Percentiles rank a stretch among this genome's conserved stretches.
Conservation (phyloP, 495 filamentous ascomycete genomes). For the Penicillium egyptiacum region DNA sequence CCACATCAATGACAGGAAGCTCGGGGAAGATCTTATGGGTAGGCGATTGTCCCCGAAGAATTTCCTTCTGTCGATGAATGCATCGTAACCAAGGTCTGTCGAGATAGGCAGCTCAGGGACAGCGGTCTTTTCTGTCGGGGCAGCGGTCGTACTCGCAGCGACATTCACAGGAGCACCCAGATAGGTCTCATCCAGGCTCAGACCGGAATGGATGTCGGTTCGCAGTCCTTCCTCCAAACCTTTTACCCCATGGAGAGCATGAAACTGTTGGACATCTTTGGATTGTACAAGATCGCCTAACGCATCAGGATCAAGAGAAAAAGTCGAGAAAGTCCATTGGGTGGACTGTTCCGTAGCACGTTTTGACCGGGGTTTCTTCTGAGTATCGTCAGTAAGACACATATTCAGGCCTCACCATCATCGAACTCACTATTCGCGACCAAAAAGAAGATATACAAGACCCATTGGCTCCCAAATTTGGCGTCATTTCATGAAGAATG, state of each 20-base stretch:
- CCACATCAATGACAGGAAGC: conserved; percentile 54
- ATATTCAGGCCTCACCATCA: not conserved
- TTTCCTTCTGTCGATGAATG: conserved; percentile 4
- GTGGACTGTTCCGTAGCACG: conserved; percentile 1
- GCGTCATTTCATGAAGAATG: conserved; percentile 1
- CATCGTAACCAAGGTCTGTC: not conserved
- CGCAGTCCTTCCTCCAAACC: conserved; percentile 1
- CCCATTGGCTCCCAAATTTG: not conserved
- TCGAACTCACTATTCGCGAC: not conserved
- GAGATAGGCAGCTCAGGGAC: not conserved
- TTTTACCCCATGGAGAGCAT: not conserved
- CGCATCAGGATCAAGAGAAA: conserved; percentile 2
- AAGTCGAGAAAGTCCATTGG: conserved; percentile 7
- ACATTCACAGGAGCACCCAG: not conserved
- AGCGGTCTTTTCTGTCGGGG: not conserved
- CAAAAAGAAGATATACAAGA: not conserved
- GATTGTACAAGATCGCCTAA: conserved; percentile 3
- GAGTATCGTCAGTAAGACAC: not conserved
- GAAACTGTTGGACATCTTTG: not conserved
- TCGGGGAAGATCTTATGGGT: conserved; percentile 3
- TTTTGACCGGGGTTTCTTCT: not conserved
- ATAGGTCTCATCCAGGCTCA: conserved; percentile 11
- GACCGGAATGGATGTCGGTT: conserved; percentile 9
- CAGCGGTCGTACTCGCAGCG: not conserved
- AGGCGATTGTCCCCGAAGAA: conserved; percentile 10